phyloP scores from a whole-genome alignment of 495 filamentous ascomycete species.

The Penicillium angulare region DNA sequence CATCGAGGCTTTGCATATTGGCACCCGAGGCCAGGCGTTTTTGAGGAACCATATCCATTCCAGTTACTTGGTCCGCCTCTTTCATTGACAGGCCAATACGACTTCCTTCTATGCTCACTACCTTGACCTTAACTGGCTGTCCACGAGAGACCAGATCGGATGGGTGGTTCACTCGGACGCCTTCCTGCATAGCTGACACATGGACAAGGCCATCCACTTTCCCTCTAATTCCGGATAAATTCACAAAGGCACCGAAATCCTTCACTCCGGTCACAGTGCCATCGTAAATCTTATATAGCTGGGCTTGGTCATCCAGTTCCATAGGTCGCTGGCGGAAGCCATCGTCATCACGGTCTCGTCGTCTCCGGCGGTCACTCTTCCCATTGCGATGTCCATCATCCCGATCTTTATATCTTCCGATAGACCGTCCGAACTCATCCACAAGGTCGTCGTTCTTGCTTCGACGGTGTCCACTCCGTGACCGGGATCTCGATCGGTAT shows the following conservation, averaged over 20 bases:
- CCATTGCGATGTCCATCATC: conserved; percentile 45
- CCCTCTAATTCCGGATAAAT: conserved; percentile 78
- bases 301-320: conserved; percentile 78
- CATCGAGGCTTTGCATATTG: conserved; percentile 80
- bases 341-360: conserved; percentile 50
- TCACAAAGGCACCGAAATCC: conserved; percentile 95
- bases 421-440: conserved; percentile 63
- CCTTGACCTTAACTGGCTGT: conserved; percentile 90
- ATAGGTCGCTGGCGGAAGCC: conserved; percentile 68
- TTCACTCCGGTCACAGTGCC: conserved; percentile 89
- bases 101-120: conserved; percentile 77
- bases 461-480: conserved; percentile 46
- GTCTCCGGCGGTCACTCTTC: conserved; percentile 35
- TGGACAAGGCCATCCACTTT: conserved; percentile 94
- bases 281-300: conserved; percentile 85
- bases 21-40: conserved; percentile 84
- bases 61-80: conserved; percentile 90
- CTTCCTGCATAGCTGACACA: conserved; percentile 89
- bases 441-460: conserved; percentile 54
- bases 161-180: conserved; percentile 85
- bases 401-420: conserved; percentile 33
- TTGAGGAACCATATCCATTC: conserved; percentile 79
- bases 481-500: conserved; percentile 58
- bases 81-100: conserved; percentile 93
- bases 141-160: conserved; percentile 78